phyloP scores from a whole-genome alignment of 495 filamentous ascomycete genomes.

The Diplogelasinospora grovesii region DNA sequence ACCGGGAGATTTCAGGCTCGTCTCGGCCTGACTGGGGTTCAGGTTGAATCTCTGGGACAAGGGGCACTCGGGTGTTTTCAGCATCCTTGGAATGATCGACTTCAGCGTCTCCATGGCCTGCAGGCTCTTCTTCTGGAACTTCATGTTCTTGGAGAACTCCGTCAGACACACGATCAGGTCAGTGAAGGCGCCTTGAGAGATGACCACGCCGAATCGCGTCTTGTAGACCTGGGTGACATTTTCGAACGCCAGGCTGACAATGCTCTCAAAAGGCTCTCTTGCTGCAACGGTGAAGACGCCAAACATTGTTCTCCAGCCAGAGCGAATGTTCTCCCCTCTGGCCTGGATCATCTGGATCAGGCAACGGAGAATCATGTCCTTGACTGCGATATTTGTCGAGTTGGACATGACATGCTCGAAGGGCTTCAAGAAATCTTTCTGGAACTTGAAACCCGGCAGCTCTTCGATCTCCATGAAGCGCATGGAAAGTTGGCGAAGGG shows the following conservation, averaged over 20 bases:
- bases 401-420: slow-evolving; percentile 97
- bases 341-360: slow-evolving; percentile 99
- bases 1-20: slow-evolving; percentile 25
- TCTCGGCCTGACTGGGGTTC: slow-evolving; percentile 22
- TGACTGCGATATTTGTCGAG: slow-evolving; percentile 80
- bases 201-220: slow-evolving; percentile 90
- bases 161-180: slow-evolving; percentile 95
- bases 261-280: slow-evolving; percentile 84
- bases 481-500: slow-evolving; percentile 91
- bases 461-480: slow-evolving; percentile 98
- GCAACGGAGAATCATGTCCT: slow-evolving; percentile 97
- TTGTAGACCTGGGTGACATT: slow-evolving; percentile 98
- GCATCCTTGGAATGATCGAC: slow-evolving; percentile 85
- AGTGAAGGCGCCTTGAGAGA: slow-evolving; percentile 92
- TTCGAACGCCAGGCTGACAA: slow-evolving; percentile 94
- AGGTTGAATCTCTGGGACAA: slow-evolving; percentile 53
- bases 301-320: slow-evolving; percentile 99
- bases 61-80: slow-evolving; percentile 91
- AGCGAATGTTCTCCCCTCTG: slow-evolving; percentile 88
- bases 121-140: slow-evolving; percentile 94
- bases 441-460: slow-evolving; percentile 96
- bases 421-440: slow-evolving; percentile 97
- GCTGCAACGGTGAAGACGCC: slow-evolving; percentile 96
- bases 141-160: slow-evolving; percentile 96
- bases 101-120: slow-evolving; percentile 95